A percentile compares a stretch with the other conserved stretches of the same genome.
These are phyloP conservation scores for Emericellopsis terricola DNA, from an alignment of 495 filamentous ascomycete species.

Conservation along the genomic window DNA sequence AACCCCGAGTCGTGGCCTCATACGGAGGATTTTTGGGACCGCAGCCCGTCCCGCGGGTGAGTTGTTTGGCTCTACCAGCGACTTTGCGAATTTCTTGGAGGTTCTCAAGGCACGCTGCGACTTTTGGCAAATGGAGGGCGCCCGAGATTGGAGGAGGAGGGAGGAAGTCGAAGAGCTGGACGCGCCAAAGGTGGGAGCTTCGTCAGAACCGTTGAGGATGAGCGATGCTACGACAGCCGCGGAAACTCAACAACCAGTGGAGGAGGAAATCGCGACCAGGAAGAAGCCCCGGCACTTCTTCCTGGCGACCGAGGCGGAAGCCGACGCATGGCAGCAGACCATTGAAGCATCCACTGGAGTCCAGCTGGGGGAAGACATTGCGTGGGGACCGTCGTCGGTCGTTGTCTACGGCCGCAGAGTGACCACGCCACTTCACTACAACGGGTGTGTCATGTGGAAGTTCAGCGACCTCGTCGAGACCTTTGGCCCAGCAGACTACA, in stretches of 20 bases:
- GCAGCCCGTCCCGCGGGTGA: slow-evolving; percentile 12
- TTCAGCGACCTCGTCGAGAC: slow-evolving; percentile 40
- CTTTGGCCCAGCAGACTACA: slow-evolving; percentile 56
- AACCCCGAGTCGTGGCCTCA: slow-evolving; percentile 27
- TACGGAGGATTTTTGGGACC: slow-evolving; percentile 24
- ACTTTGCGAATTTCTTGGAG: slow-evolving; percentile 50
- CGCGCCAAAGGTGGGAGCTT: background rate
- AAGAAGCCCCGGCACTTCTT: slow-evolving; percentile 15
- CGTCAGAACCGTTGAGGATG: background rate
- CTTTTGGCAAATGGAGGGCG: slow-evolving; percentile 53
- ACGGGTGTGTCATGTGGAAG: slow-evolving; percentile 33
- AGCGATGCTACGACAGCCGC: too few relatives aligned
- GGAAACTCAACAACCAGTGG: too few relatives aligned
- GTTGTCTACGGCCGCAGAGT: slow-evolving; percentile 42
- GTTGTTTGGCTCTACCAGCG: slow-evolving; percentile 33
- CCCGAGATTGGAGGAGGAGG: slow-evolving; percentile 43
- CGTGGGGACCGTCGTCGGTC: slow-evolving; percentile 30
- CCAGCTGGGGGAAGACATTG: slow-evolving; percentile 2
- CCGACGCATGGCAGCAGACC: slow-evolving; percentile 5
- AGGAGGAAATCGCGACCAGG: background rate
- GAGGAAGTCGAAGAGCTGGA: slow-evolving; percentile 10
- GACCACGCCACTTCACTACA: slow-evolving; percentile 26
- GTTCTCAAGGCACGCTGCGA: slow-evolving; percentile 49
- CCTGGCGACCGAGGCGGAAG: slow-evolving; percentile 8
- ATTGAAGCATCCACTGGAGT: background rate